phyloP scores from a whole-genome alignment of 352 stramenopile genomes.

The Phytopythium boreale region DNA sequence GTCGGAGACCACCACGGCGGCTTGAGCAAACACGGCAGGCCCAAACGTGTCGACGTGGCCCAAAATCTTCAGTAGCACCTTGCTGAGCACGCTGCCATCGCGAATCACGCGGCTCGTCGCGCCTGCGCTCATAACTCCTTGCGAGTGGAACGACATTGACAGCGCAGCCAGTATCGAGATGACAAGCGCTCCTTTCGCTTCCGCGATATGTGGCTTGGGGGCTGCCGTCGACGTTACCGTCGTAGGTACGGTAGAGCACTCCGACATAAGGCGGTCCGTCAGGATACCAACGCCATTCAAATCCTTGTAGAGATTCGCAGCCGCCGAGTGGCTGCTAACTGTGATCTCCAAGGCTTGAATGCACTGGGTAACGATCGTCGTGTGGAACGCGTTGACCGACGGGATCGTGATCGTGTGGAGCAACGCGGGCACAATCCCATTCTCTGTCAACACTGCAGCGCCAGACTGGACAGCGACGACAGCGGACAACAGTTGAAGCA shows the following conservation, averaged over 20 bases:
- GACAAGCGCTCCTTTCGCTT: slow-evolving; percentile 65
- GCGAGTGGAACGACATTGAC: slow-evolving; percentile 84
- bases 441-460: slow-evolving; percentile 78
- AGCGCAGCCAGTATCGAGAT: slow-evolving; percentile 72
- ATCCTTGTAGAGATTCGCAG: slow-evolving; percentile 73
- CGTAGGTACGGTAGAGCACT: slow-evolving; percentile 35
- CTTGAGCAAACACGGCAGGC: slow-evolving; percentile 90
- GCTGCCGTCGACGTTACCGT: background rate
- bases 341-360: slow-evolving; percentile 81
- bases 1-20: slow-evolving; percentile 92
- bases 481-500: slow-evolving; percentile 64
- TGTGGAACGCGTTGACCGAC: slow-evolving; percentile 53
- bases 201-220: slow-evolving; percentile 17
- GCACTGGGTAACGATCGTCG: slow-evolving; percentile 72
- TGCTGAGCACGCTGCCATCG: slow-evolving; percentile 83
- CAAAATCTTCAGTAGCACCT: slow-evolving; percentile 89
- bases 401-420: slow-evolving; percentile 73
- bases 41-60: slow-evolving; percentile 90
- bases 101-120: slow-evolving; percentile 85
- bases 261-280: slow-evolving; percentile 67
- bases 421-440: slow-evolving; percentile 75
- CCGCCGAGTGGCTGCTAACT: slow-evolving; percentile 67
- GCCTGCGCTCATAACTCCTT: slow-evolving; percentile 86
- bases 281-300: slow-evolving; percentile 85
- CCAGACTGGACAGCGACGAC: slow-evolving; percentile 79